A percentile compares a stretch with the other conserved stretches of the same genome.
Evolutionary conservation across 208 protist genomes (phyloP).

Genomic region (Trypanosoma vivax): DNA sequence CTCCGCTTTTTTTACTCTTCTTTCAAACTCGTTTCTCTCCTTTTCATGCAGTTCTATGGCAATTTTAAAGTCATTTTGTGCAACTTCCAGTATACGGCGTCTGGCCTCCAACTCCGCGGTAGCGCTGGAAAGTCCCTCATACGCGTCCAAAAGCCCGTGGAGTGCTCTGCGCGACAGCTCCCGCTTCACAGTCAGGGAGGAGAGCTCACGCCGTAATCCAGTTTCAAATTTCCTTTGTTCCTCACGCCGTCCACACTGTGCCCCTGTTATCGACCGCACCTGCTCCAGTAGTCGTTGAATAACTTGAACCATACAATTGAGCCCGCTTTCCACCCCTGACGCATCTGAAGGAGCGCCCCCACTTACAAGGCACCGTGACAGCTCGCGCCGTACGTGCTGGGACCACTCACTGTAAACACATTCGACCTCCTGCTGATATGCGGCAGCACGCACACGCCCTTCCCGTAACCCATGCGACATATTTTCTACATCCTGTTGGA

Average conservation of each 20-base stretch:
- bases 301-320: slow-evolving; percentile 15
- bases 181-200: slow-evolving; percentile 10
- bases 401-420: slow-evolving; percentile 26
- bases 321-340: not conserved
- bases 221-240: slow-evolving; percentile 6
- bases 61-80: slow-evolving; percentile 9
- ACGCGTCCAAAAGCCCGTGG: slow-evolving; percentile 16
- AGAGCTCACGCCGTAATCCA: slow-evolving; percentile 3
- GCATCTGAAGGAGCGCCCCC: slow-evolving; percentile 2
- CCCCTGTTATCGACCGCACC: slow-evolving; percentile 5
- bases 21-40: slow-evolving; percentile 6
- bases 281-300: slow-evolving; percentile 8
- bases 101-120: slow-evolving; percentile 21
- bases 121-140: slow-evolving; percentile 20
- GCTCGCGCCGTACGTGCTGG: slow-evolving; percentile 21
- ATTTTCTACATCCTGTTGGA: slow-evolving; percentile 19
- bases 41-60: slow-evolving; percentile 11
- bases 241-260: slow-evolving; percentile 5
- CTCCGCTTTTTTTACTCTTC: slow-evolving; percentile 5
- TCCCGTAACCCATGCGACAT: slow-evolving; percentile 15
- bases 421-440: slow-evolving; percentile 18
- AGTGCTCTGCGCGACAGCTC: not conserved
- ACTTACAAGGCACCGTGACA: slow-evolving; percentile 12
- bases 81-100: slow-evolving; percentile 16
- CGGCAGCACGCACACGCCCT: slow-evolving; percentile 16